Percentiles rank a stretch among this genome's conserved stretches.
These are phyloP conservation scores for Gloeophyllum trabeum DNA, from an alignment of 768 basidiomycete genomes.

Conservation along the genomic window DNA sequence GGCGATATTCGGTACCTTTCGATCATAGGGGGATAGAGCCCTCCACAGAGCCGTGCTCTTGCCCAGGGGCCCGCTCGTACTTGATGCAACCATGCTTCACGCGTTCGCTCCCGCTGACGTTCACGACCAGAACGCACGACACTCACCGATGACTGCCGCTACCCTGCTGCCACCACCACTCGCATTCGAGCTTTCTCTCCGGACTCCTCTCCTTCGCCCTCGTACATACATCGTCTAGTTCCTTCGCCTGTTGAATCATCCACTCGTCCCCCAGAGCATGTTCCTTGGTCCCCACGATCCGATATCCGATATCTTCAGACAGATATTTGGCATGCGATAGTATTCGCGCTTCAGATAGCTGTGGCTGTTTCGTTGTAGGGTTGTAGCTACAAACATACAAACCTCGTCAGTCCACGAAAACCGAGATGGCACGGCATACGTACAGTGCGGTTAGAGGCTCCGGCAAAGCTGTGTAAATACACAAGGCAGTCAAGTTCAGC, in stretches of 20 bases:
- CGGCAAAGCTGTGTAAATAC: constrained; percentile 6
- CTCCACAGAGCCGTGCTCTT: no score
- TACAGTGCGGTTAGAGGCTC: constrained; percentile 9
- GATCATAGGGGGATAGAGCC: no score
- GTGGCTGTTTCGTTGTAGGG: constrained; percentile 46
- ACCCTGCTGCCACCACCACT: constrained; percentile 85
- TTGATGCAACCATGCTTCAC: neutral
- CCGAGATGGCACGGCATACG: neutral
- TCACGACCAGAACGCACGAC: neutral
- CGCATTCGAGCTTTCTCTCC: constrained; percentile 66
- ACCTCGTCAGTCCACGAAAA: neutral
- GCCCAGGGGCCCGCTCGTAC: no score
- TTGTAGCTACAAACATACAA: constrained; percentile 18
- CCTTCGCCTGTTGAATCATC: constrained; percentile 59
- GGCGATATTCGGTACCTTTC: no score
- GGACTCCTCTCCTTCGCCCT: constrained; percentile 20
- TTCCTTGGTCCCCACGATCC: constrained; percentile 85
- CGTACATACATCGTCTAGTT: constrained; percentile 53
- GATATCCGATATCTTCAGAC: constrained; percentile 81
- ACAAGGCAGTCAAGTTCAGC: neutral
- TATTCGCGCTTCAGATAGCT: constrained; percentile 63
- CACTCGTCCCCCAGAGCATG: constrained; percentile 80
- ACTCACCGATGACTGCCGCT: constrained; percentile 80
- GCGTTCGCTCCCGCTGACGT: neutral
- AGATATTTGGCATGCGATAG: constrained; percentile 52